Base-by-base conservation (phyloP, 2,329 filamentous ascomycete species). In the Cladosporium sp. region DNA sequence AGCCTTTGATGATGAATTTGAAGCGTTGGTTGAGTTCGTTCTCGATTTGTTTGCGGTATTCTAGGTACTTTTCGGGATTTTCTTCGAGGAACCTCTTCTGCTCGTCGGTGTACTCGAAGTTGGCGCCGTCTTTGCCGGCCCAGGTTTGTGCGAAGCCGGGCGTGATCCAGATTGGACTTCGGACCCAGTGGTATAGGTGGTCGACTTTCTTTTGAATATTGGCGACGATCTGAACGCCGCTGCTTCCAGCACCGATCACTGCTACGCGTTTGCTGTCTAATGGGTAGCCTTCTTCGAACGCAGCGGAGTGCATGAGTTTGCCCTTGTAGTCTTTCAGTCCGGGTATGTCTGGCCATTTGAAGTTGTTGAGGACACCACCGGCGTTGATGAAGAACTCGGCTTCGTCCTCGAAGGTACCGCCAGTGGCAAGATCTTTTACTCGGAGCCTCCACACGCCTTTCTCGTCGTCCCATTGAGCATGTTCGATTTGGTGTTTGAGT, bases 1-100 rank as follows among this genome's bases (percentile, higher is more conserved):
- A 71, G n/a, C 71, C 72, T 57, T 75, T 77, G 55, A 75, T 64
- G 57, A 78, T 77, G 61, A 78, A 73, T 39, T 74, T 74, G 67
- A 79, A 80, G 5, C 74, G 68, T 39, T 72, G 70, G 52, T 78
- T 79, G 13, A 80, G 66, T 53, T 75, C 72, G 52, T 70, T 69
- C 52, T 77, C 73, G 49, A 76, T 68, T 48, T 71, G 66, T 57
- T 73, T 74, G 52, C 72, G 68, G 54, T 75, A 75, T 53, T 72
- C 70, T 25, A 73, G 64, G 45, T 74, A 74, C 35, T 70, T 70
- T 32, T 68, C 60, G 0, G 72, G 71, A 43, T 74, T 68, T 3
- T 70, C 55, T 42, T 63, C 52, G 4, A 73, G 62, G 51, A 56
- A 71, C 11, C 68, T 54, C 7, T 67, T 57, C 49, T 75, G 72